phyloP scores from a whole-genome alignment of 306 rosid genomes.

The Gillenia trifoliata region DNA sequence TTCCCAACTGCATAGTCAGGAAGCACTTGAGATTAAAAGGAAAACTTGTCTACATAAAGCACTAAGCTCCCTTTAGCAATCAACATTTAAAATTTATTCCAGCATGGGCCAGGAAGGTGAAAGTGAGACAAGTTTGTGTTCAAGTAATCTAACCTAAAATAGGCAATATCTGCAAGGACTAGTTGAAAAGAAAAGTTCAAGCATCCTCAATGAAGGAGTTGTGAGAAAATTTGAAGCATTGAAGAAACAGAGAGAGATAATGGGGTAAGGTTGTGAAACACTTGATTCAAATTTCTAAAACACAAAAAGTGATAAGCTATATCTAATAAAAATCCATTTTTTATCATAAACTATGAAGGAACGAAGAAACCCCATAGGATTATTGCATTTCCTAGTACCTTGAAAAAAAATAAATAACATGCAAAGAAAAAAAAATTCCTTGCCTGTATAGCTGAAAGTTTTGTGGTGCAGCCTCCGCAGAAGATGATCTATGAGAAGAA shows the following conservation, averaged over 20 bases:
- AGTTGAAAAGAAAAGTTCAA: background rate
- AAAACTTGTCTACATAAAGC: background rate
- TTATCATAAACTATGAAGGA: background rate
- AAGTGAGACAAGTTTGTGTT: background rate
- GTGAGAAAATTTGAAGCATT: background rate
- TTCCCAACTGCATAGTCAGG: slow-evolving; percentile 76
- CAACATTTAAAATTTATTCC: background rate
- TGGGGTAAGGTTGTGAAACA: background rate
- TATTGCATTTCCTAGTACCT: background rate
- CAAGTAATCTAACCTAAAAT: background rate
- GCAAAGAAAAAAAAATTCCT: background rate
- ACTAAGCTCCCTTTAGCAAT: background rate
- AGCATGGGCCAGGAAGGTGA: background rate
- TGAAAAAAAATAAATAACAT: background rate
- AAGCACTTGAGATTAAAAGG: background rate
- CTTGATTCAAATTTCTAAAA: background rate
- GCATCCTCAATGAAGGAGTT: background rate
- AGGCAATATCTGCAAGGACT: background rate
- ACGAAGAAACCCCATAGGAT: background rate
- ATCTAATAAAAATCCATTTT: background rate
- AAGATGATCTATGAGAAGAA: slow-evolving; percentile 66
- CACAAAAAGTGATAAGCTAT: background rate
- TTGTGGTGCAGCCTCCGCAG: slow-evolving; percentile 74
- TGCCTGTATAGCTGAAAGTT: slow-evolving; percentile 96
- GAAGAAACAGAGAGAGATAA: background rate